Evolutionary conservation across 2,329 filamentous ascomycete species (phyloP).

Genomic region (Colletotrichum tropicale): DNA sequence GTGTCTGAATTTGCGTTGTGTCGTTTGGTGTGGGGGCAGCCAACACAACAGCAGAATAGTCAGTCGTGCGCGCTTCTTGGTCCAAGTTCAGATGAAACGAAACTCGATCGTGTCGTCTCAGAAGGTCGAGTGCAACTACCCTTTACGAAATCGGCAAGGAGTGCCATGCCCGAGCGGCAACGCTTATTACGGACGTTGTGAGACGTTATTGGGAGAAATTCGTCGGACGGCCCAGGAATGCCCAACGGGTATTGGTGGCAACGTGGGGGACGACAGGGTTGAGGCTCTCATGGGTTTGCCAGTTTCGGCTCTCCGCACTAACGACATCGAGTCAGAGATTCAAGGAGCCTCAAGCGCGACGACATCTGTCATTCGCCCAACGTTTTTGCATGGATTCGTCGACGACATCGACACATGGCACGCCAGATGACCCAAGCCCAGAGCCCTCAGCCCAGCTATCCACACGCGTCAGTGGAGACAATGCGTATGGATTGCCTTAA

Average conservation of each 20-base stretch:
- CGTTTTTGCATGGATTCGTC: neutral
- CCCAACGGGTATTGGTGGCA: neutral
- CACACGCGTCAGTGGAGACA: neutral
- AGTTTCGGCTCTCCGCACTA: neutral
- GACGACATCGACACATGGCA: neutral
- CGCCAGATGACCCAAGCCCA: neutral
- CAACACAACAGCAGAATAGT: neutral
- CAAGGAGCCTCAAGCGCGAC: neutral
- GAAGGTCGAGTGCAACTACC: neutral
- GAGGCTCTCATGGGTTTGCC: slow-evolving; percentile 8
- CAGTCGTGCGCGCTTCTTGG: neutral
- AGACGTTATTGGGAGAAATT: neutral
- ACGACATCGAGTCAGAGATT: slow-evolving; percentile 2
- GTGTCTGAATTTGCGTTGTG: neutral
- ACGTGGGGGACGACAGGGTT: neutral
- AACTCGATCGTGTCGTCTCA: slow-evolving; percentile 13
- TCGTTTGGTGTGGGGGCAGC: neutral
- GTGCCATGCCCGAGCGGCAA: neutral
- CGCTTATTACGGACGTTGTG: neutral
- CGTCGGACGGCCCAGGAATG: neutral
- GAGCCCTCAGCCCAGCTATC: neutral
- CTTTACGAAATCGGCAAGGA: neutral
- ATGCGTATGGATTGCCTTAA: neutral
- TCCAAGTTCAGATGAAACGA: slow-evolving; percentile 15
- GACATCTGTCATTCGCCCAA: slow-evolving; percentile 11